A percentile compares a stretch with the other conserved stretches of the same genome.
Evolutionary conservation across 371 early-diverging fungal genomes (phyloP).

Genomic region (Blakeslea trispora): DNA sequence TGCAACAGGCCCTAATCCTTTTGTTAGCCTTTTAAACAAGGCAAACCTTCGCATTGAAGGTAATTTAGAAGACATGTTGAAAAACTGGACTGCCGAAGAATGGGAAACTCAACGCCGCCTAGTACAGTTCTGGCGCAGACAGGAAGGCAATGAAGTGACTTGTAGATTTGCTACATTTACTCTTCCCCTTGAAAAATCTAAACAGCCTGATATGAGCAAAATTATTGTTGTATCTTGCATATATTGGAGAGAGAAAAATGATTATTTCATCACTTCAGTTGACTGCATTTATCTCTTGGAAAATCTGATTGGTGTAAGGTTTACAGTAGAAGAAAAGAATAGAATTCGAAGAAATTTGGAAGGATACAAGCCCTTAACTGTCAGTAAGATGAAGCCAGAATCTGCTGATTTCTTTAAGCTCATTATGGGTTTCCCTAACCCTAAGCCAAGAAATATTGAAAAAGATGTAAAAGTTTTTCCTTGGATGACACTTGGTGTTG

Average conservation of each 20-base stretch:
- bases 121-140: constrained; percentile 70
- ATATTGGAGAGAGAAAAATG: constrained; percentile 72
- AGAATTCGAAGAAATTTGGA: constrained; percentile 84
- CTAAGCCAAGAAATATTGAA: constrained; percentile 85
- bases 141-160: constrained; percentile 60
- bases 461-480: constrained; percentile 85
- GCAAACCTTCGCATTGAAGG: constrained; percentile 68
- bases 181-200: constrained; percentile 49
- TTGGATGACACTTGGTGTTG: constrained; percentile 68
- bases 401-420: constrained; percentile 74
- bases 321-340: constrained; percentile 84
- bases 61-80: constrained; percentile 62
- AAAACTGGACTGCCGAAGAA: constrained; percentile 67
- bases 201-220: constrained; percentile 16
- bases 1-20: constrained; percentile 32
- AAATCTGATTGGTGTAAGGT: constrained; percentile 66
- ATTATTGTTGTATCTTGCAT: constrained; percentile 77
- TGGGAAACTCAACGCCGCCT: constrained; percentile 65
- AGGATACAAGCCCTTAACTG: constrained; percentile 76
- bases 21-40: constrained; percentile 67
- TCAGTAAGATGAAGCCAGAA: constrained; percentile 70
- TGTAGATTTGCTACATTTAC: constrained; percentile 64
- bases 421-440: constrained; percentile 80
- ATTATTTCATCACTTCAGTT: constrained; percentile 79
- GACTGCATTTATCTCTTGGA: constrained; percentile 78